These are phyloP conservation scores for Meira nashicola DNA, from an alignment of 1,284 basidiomycete species.

Conservation along the genomic window DNA sequence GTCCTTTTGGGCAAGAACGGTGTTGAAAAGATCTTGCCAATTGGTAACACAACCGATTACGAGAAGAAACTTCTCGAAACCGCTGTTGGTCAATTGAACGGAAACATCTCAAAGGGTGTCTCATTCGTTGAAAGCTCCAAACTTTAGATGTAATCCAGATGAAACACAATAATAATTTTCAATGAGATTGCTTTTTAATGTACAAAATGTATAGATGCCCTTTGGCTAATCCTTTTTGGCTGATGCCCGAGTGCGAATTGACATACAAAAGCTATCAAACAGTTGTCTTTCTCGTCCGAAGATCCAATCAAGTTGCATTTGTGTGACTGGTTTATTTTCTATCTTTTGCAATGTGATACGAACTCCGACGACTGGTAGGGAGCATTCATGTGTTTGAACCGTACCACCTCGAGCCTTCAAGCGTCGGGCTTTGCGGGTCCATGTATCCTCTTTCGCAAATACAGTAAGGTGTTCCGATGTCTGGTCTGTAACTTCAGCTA, in stretches of 20 bases:
- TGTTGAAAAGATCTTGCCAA: conserved; percentile 59
- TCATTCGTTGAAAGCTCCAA: conserved; percentile 9
- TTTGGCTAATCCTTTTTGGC: background rate
- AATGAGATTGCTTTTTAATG: background rate
- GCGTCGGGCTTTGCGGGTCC: conserved; percentile 6
- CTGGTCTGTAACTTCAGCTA: background rate
- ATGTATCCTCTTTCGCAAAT: background rate
- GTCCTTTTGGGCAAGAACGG: conserved; percentile 53
- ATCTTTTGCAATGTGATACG: background rate
- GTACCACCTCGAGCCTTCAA: background rate
- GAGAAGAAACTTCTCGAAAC: conserved; percentile 58
- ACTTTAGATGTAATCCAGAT: conserved; percentile 2
- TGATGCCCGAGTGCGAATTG: background rate
- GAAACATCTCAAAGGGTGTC: conserved; percentile 15
- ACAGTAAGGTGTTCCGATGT: background rate
- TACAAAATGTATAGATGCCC: background rate
- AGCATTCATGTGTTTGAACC: background rate
- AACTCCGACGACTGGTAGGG: background rate
- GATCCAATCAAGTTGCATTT: background rate
- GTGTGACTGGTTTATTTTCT: background rate
- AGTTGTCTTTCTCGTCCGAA: background rate
- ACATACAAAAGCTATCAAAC: conserved; percentile 2
- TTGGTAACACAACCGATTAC: conserved; percentile 57
- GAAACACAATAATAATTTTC: background rate
- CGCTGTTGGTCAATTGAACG: conserved; percentile 56